A percentile compares a stretch with the other conserved stretches of the same genome.
Conservation (phyloP, 345 rosid genomes). For the Geranium rotundifolium region DNA sequence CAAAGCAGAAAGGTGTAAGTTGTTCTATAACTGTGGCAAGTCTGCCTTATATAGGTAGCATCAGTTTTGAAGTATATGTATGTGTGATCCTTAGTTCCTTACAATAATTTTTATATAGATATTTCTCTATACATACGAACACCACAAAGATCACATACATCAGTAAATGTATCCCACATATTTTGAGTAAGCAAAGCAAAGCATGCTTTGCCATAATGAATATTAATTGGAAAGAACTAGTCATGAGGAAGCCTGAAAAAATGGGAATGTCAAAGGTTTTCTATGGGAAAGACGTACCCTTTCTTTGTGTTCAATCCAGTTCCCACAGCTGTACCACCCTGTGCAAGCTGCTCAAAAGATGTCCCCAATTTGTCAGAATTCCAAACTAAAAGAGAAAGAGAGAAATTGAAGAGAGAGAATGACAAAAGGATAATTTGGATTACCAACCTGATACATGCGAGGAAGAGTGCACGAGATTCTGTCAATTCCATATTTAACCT, state of each 20-base stretch:
- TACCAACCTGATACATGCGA: slow-evolving; percentile 72
- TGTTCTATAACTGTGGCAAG: background rate
- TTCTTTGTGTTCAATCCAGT: slow-evolving; percentile 93
- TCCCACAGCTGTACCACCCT: slow-evolving; percentile 99
- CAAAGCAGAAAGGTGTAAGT: background rate
- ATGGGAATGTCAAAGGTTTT: background rate
- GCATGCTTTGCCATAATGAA: background rate
- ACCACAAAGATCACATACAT: too few relatives aligned
- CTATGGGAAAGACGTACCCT: slow-evolving; percentile 45
- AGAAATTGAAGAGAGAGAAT: too few relatives aligned
- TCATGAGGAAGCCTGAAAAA: background rate
- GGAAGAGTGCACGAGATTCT: slow-evolving; percentile 66
- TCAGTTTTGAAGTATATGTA: background rate
- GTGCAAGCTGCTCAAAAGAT: slow-evolving; percentile 72
- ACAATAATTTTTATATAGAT: too few relatives aligned
- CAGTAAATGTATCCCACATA: too few relatives aligned
- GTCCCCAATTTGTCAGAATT: slow-evolving; percentile 25
- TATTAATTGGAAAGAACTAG: background rate
- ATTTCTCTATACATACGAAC: too few relatives aligned
- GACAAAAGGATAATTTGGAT: slow-evolving; percentile 8
- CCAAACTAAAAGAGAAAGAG: background rate
- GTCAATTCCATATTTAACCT: slow-evolving; percentile 88
- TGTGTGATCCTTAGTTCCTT: background rate
- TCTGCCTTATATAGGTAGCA: background rate
- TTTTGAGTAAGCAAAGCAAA: background rate